These are phyloP conservation scores for Aspergillus floridensis DNA, from an alignment of 2,329 filamentous ascomycete genomes.

Conservation along the genomic window DNA sequence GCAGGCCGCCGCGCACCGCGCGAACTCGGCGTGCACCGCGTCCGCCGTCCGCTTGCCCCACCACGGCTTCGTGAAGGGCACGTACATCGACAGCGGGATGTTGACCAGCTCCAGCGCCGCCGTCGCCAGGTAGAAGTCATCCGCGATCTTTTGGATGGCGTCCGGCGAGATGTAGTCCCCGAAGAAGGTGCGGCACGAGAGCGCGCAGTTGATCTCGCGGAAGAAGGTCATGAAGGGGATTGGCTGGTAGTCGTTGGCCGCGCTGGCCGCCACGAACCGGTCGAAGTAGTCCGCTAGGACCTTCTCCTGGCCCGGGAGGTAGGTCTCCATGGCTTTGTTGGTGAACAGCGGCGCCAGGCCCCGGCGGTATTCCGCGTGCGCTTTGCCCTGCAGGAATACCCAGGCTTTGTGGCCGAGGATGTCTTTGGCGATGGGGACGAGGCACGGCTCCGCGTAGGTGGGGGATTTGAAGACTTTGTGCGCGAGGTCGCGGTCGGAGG, in stretches of 20 bases:
- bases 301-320: constrained; percentile 84
- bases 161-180: constrained; percentile 86
- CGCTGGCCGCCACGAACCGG: constrained; percentile 68
- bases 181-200: constrained; percentile 85
- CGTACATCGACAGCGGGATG: constrained; percentile 71
- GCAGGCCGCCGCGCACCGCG: constrained; percentile 80
- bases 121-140: constrained; percentile 90
- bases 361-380: constrained; percentile 87
- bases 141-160: constrained; percentile 81
- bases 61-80: constrained; percentile 87
- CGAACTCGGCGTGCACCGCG: constrained; percentile 77
- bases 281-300: constrained; percentile 78
- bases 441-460: constrained; percentile 78
- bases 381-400: constrained; percentile 88
- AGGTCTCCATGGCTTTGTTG: constrained; percentile 73
- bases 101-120: constrained; percentile 90
- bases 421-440: constrained; percentile 84
- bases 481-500: constrained; percentile 82
- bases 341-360: constrained; percentile 87
- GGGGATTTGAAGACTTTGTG: constrained; percentile 91
- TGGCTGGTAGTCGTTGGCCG: constrained; percentile 64
- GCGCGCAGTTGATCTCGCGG: constrained; percentile 83
- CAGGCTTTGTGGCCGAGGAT: constrained; percentile 82
- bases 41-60: constrained; percentile 85
- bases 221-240: constrained; percentile 79